phyloP scores from a whole-genome alignment of 2,329 filamentous ascomycete genomes.

The Fusarium sp. region DNA sequence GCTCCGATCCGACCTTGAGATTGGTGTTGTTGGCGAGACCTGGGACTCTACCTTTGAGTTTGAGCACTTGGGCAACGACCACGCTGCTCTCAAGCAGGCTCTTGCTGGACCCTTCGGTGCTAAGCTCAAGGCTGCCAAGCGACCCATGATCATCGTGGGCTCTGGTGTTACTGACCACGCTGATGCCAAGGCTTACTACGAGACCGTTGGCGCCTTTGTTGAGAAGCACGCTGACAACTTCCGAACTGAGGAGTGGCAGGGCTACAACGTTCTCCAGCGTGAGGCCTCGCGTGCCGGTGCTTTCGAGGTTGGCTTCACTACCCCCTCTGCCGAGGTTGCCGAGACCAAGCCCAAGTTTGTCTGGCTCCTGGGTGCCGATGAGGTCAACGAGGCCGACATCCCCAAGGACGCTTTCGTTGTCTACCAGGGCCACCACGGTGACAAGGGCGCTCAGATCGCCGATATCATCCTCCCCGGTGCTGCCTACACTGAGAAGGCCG shows the following conservation, averaged over 20 bases:
- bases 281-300: slow-evolving; percentile 92
- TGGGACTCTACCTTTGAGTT: slow-evolving; percentile 97
- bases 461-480: slow-evolving; percentile 94
- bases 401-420: slow-evolving; percentile 96
- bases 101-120: slow-evolving; percentile 91
- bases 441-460: slow-evolving; percentile 90
- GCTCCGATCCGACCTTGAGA: slow-evolving; percentile 92
- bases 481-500: slow-evolving; percentile 96
- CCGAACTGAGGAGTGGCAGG: slow-evolving; percentile 91
- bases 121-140: slow-evolving; percentile 88
- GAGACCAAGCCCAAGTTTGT: slow-evolving; percentile 92
- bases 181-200: slow-evolving; percentile 93
- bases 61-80: slow-evolving; percentile 86
- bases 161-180: slow-evolving; percentile 91
- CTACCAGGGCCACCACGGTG: slow-evolving; percentile 98
- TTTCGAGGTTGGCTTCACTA: slow-evolving; percentile 94
- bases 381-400: slow-evolving; percentile 85
- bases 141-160: slow-evolving; percentile 96
- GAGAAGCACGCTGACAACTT: slow-evolving; percentile 95
- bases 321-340: slow-evolving; percentile 83
- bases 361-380: slow-evolving; percentile 96
- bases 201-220: slow-evolving; percentile 88
- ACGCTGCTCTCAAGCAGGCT: slow-evolving; percentile 84
- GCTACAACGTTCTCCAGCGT: slow-evolving; percentile 96
- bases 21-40: slow-evolving; percentile 89